phyloP scores from a whole-genome alignment of 441 rosid genomes.

The Kokia cookei region DNA sequence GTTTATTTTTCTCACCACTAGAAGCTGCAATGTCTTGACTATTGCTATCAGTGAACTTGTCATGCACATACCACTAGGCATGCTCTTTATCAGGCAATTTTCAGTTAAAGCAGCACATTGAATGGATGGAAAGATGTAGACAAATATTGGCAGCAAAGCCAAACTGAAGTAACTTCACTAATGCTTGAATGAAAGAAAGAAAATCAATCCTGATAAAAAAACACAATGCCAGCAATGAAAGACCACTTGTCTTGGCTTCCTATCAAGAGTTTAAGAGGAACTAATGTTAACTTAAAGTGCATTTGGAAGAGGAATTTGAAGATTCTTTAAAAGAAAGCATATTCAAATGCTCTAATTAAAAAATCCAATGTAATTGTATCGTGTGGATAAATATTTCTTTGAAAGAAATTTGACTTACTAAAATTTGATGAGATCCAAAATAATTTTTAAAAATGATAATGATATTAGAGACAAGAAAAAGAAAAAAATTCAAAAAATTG shows the following conservation, averaged over 20 bases:
- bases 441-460: not conserved
- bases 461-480: not conserved
- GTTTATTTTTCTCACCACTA: not conserved
- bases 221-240: not conserved
- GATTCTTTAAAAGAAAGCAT: not conserved
- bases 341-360: not conserved
- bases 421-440: not conserved
- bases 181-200: not conserved
- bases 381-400: not conserved
- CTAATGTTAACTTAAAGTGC: not conserved
- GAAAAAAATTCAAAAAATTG: not conserved
- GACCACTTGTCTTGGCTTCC: not conserved
- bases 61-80: not conserved
- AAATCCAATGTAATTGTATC: not conserved
- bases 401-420: not conserved
- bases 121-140: not conserved
- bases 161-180: not conserved
- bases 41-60: not conserved
- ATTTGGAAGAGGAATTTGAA: not conserved
- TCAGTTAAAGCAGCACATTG: not conserved
- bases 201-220: not conserved
- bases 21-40: not conserved
- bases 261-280: not conserved
- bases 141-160: not conserved
- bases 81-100: not conserved